phyloP scores from a whole-genome alignment of 371 early-diverging fungal species.

The Mortierella sp. region DNA sequence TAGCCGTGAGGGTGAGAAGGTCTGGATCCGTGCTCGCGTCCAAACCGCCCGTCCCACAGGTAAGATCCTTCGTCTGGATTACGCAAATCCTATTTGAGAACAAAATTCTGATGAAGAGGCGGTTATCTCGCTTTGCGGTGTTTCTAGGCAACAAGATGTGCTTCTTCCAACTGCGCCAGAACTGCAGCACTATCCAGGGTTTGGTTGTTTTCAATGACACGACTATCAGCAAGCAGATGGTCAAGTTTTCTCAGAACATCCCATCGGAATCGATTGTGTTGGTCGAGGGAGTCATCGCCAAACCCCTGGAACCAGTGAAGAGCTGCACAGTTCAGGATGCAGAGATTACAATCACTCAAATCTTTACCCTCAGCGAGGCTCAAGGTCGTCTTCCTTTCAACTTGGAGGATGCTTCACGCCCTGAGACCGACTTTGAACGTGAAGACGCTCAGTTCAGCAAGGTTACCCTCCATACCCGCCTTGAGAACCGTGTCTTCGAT shows the following conservation, averaged over 20 bases:
- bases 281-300: constrained; percentile 83
- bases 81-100: not conserved
- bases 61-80: constrained; percentile 24
- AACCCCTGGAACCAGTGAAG: constrained; percentile 87
- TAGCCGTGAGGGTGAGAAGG: constrained; percentile 75
- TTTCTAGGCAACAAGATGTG: constrained; percentile 80
- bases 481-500: constrained; percentile 98
- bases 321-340: constrained; percentile 92
- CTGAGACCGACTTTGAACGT: constrained; percentile 81
- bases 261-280: constrained; percentile 91
- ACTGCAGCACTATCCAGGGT: constrained; percentile 89
- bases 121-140: too few relatives aligned
- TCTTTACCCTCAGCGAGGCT: constrained; percentile 85
- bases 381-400: constrained; percentile 92
- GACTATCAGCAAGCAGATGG: constrained; percentile 93
- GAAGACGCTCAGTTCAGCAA: constrained; percentile 76
- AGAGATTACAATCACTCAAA: constrained; percentile 80
- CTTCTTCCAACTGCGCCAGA: constrained; percentile 94
- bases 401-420: constrained; percentile 95
- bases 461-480: constrained; percentile 94
- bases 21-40: constrained; percentile 90
- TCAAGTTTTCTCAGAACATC: constrained; percentile 89
- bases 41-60: constrained; percentile 91
- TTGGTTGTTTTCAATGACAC: constrained; percentile 77
- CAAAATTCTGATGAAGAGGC: not conserved